Evolutionary conservation across 2,329 filamentous ascomycete species (phyloP).

Genomic region (Claviceps lovelessii): DNA sequence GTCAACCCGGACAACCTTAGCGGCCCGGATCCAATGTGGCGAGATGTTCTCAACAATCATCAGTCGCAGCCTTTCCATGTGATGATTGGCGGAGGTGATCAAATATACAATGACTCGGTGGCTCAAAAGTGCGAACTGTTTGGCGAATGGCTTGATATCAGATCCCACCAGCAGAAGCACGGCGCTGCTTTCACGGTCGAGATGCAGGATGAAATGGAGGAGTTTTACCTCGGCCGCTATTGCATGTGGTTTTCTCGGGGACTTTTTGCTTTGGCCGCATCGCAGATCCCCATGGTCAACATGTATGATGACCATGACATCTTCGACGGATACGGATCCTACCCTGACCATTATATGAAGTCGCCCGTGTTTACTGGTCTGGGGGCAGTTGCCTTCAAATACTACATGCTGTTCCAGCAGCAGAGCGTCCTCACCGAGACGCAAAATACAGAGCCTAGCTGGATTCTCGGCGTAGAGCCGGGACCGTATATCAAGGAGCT

Average conservation of each 20-base stretch:
- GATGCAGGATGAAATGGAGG: slow-evolving; percentile 79
- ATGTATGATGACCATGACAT: slow-evolving; percentile 95
- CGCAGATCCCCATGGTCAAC: slow-evolving; percentile 96
- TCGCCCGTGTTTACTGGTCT: slow-evolving; percentile 81
- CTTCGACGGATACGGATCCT: slow-evolving; percentile 85
- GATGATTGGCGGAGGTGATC: slow-evolving; percentile 94
- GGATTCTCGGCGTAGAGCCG: slow-evolving; percentile 64
- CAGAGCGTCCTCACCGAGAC: slow-evolving; percentile 75
- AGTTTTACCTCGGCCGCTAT: slow-evolving; percentile 79
- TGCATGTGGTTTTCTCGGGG: slow-evolving; percentile 94
- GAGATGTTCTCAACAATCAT: slow-evolving; percentile 85
- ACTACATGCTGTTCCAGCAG: slow-evolving; percentile 97
- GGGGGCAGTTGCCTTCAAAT: slow-evolving; percentile 89
- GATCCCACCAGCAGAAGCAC: slow-evolving; percentile 67
- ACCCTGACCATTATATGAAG: slow-evolving; percentile 81
- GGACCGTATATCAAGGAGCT: slow-evolving; percentile 84
- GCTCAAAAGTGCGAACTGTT: slow-evolving; percentile 64
- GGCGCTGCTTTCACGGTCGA: slow-evolving; percentile 61
- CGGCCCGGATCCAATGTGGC: slow-evolving; percentile 92
- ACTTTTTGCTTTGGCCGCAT: slow-evolving; percentile 79
- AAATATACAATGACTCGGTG: slow-evolving; percentile 87
- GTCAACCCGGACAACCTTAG: slow-evolving; percentile 69
- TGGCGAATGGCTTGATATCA: slow-evolving; percentile 69
- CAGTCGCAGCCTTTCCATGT: slow-evolving; percentile 89
- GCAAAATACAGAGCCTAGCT: slow-evolving; percentile 73